Conservation (phyloP, 176 grass and related monocot genomes). For the Cocos nucifera region DNA sequence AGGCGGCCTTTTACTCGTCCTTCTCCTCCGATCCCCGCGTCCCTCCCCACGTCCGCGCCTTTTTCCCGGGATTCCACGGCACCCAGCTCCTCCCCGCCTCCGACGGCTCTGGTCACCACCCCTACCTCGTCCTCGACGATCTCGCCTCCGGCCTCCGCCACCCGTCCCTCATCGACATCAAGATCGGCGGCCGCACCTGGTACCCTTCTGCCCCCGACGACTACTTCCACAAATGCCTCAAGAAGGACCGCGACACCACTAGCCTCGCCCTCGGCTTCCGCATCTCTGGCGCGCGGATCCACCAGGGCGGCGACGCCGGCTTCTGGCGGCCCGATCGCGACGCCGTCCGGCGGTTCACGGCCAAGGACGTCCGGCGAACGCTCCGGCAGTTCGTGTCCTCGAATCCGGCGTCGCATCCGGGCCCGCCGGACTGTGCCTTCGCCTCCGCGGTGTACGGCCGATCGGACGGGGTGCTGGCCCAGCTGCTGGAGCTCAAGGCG, state of each 20-base stretch:
- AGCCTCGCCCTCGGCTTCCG: constrained; percentile 58
- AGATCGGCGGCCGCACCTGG: constrained; percentile 78
- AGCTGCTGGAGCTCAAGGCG: constrained; percentile 66
- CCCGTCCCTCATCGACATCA: constrained; percentile 74
- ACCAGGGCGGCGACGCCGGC: background rate
- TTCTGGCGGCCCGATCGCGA: constrained; percentile 39
- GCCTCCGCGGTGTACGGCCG: constrained; percentile 50
- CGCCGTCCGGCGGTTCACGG: constrained; percentile 34
- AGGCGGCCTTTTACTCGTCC: constrained; percentile 61
- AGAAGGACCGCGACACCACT: constrained; percentile 57
- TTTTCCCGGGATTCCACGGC: constrained; percentile 64
- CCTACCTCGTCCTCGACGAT: constrained; percentile 65
- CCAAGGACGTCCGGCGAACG: constrained; percentile 34
- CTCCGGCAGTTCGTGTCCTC: constrained; percentile 63
- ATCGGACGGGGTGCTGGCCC: constrained; percentile 44
- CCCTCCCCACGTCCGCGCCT: constrained; percentile 30
- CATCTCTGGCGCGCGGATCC: constrained; percentile 48
- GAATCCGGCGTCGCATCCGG: constrained; percentile 8
- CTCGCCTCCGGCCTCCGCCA: constrained; percentile 31
- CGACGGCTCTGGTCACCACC: constrained; percentile 25
- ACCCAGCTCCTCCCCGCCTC: constrained; percentile 34
- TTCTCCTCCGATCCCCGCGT: constrained; percentile 36
- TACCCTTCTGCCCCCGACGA: constrained; percentile 29
- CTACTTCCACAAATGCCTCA: constrained; percentile 63
- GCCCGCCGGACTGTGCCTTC: constrained; percentile 32